These are phyloP conservation scores for Phylloporus sp. DNA, from an alignment of 768 basidiomycete species.

Conservation along the genomic window DNA sequence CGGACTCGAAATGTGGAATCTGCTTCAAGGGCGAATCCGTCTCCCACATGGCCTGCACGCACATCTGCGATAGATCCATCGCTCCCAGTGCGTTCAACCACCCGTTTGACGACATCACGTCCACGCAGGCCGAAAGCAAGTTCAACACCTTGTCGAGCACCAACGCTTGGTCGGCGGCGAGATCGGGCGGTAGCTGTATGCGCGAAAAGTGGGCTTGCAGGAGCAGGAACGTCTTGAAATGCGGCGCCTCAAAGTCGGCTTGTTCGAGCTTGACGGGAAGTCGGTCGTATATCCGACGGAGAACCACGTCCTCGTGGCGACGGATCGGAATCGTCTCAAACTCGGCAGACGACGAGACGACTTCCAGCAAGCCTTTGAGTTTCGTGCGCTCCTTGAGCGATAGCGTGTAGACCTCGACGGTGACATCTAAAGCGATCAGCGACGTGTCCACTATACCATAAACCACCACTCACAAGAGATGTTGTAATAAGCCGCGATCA, in stretches of 20 bases:
- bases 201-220: slow-evolving; percentile 97
- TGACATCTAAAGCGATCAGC: slow-evolving; percentile 60
- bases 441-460: too few species aligned
- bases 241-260: slow-evolving; percentile 86
- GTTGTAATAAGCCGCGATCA: slow-evolving; percentile 97
- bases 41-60: slow-evolving; percentile 97
- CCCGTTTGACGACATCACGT: slow-evolving; percentile 96
- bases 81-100: slow-evolving; percentile 93
- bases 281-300: slow-evolving; percentile 90
- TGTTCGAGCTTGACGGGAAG: slow-evolving; percentile 90
- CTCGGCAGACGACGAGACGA: slow-evolving; percentile 94
- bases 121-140: slow-evolving; percentile 89
- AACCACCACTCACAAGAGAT: slow-evolving; percentile 65
- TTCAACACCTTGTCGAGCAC: slow-evolving; percentile 90
- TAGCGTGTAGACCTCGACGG: slow-evolving; percentile 93
- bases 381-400: slow-evolving; percentile 96
- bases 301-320: slow-evolving; percentile 80
- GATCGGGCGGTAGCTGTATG: slow-evolving; percentile 85
- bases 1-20: slow-evolving; percentile 92
- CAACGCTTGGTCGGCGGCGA: slow-evolving; percentile 84
- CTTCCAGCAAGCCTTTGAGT: slow-evolving; percentile 93
- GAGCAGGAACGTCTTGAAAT: slow-evolving; percentile 97
- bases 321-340: slow-evolving; percentile 95
- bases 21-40: slow-evolving; percentile 93
- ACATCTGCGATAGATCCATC: slow-evolving; percentile 99